Conservation (phyloP, 1,284 basidiomycete genomes). For the Ustilago nuda region DNA sequence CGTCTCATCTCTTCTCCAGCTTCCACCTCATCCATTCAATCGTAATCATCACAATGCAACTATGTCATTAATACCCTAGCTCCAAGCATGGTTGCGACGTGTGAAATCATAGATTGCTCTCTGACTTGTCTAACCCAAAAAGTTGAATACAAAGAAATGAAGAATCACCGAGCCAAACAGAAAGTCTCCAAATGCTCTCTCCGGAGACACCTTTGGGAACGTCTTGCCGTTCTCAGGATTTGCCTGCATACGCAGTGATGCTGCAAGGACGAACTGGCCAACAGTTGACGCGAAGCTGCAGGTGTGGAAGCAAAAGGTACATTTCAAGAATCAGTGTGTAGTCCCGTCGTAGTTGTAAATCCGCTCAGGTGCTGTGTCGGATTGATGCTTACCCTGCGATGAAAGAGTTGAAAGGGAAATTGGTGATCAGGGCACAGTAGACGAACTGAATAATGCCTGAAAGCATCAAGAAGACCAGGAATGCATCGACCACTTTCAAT, state of each 20-base stretch:
- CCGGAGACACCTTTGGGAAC: constrained; percentile 80
- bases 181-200: constrained; percentile 89
- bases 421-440: constrained; percentile 90
- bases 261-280: constrained; percentile 95
- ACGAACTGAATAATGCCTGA: constrained; percentile 89
- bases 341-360: too few relatives aligned
- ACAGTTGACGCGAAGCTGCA: constrained; percentile 89
- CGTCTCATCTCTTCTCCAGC: too few relatives aligned
- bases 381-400: constrained; percentile 81
- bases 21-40: not conserved
- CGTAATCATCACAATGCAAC: constrained; percentile 26
- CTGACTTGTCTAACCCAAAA: constrained; percentile 76
- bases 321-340: too few relatives aligned
- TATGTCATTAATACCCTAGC: constrained; percentile 6
- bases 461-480: constrained; percentile 90
- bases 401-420: constrained; percentile 97
- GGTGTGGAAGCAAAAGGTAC: too few relatives aligned
- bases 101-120: not conserved
- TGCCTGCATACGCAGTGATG: constrained; percentile 90
- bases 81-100: not conserved
- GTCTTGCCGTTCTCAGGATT: constrained; percentile 80
- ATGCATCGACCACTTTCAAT: constrained; percentile 92
- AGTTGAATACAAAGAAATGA: constrained; percentile 99
- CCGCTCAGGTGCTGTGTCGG: too few relatives aligned
- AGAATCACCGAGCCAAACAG: constrained; percentile 91